A percentile compares a stretch with the other conserved stretches of the same genome.
Evolutionary conservation across 2,329 filamentous ascomycete genomes (phyloP).

Genomic region (Fusarium buharicum): DNA sequence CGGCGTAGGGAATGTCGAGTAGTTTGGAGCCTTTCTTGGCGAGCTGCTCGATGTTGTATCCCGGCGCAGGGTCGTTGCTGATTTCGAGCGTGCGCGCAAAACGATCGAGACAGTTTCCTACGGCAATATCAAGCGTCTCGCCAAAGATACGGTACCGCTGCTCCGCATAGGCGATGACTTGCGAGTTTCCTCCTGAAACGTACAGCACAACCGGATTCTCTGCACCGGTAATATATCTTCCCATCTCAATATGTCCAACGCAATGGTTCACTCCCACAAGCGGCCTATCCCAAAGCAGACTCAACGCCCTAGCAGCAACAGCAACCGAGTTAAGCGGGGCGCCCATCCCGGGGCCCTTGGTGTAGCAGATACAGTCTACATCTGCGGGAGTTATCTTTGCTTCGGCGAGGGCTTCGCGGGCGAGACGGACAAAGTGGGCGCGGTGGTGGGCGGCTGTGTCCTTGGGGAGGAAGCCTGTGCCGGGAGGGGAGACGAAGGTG

Average conservation of each 20-base stretch:
- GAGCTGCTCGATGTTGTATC: conserved; percentile 97
- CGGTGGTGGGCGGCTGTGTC: conserved; percentile 96
- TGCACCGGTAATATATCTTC: conserved; percentile 88
- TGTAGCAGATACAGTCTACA: conserved; percentile 94
- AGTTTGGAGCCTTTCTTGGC: conserved; percentile 78
- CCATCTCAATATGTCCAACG: conserved; percentile 99
- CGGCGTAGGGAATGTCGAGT: conserved; percentile 90
- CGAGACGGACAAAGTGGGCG: conserved; percentile 81
- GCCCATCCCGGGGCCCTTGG: conserved; percentile 95
- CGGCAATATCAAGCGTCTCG: conserved; percentile 95
- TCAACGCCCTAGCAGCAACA: conserved; percentile 82
- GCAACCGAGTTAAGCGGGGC: conserved; percentile 89
- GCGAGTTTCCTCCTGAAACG: conserved; percentile 94
- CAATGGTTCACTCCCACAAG: conserved; percentile 97
- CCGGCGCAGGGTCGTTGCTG: conserved; percentile 94
- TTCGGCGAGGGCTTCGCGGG: conserved; percentile 79
- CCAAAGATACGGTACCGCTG: conserved; percentile 97
- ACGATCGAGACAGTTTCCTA: conserved; percentile 95
- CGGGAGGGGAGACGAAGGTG: conserved; percentile 91
- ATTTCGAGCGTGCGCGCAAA: conserved; percentile 93
- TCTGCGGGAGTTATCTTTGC: conserved; percentile 71
- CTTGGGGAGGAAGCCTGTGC: conserved; percentile 94
- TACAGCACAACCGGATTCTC: conserved; percentile 94
- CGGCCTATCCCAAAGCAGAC: conserved; percentile 86
- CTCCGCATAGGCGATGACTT: conserved; percentile 96